Evolutionary conservation across 805 yeast species (phyloP).

Genomic region (Starmerella sp.): DNA sequence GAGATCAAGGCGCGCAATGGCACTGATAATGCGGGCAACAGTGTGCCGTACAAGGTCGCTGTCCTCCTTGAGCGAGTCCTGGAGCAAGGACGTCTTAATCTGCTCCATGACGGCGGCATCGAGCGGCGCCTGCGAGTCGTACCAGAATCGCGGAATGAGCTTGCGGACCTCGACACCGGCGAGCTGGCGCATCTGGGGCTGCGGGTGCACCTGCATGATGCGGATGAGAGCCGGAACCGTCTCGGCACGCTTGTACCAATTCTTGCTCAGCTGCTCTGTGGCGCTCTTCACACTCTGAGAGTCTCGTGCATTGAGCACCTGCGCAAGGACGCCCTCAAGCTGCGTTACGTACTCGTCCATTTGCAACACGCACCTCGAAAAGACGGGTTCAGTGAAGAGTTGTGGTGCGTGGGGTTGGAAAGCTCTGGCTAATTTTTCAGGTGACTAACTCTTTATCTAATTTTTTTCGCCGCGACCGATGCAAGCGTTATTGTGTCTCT

Average conservation of each 20-base stretch:
- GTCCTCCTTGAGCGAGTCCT: constrained; percentile 55
- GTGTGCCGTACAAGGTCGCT: constrained; percentile 69
- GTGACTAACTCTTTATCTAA: background rate
- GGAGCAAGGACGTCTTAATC: constrained; percentile 58
- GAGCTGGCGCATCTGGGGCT: constrained; percentile 68
- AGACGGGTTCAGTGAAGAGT: background rate
- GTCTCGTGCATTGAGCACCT: constrained; percentile 65
- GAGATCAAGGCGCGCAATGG: constrained; percentile 70
- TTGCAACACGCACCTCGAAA: background rate
- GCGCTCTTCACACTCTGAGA: constrained; percentile 74
- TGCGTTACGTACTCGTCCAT: constrained; percentile 35
- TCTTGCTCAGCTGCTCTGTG: constrained; percentile 57
- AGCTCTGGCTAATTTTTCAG: constrained; percentile 2
- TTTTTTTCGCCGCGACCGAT: background rate
- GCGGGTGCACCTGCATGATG: constrained; percentile 57
- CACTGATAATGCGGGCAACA: constrained; percentile 76
- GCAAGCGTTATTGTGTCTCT: background rate
- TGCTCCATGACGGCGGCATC: constrained; percentile 42
- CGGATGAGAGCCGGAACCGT: constrained; percentile 76
- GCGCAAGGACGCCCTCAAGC: constrained; percentile 67
- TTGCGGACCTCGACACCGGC: constrained; percentile 97
- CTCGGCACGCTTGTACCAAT: constrained; percentile 57
- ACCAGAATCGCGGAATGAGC: constrained; percentile 63
- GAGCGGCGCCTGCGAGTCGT: constrained; percentile 27
- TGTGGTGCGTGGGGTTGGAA: background rate